Percentiles rank a stretch among this genome's conserved stretches.
phyloP scores from a whole-genome alignment of 352 stramenopile species.

The Phytophthora pistaciae region DNA sequence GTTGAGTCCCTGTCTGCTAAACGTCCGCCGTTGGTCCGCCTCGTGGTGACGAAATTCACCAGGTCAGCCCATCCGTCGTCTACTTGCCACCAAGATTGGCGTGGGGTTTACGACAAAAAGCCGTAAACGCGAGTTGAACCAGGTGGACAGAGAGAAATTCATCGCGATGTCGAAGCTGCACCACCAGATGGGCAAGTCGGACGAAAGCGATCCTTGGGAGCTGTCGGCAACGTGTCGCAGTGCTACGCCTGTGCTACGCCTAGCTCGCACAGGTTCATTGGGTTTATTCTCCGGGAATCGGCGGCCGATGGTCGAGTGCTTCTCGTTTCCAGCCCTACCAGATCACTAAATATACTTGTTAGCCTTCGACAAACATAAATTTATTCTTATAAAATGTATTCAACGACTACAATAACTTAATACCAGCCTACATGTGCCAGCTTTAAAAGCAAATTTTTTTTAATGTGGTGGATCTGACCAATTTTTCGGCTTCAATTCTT shows the following conservation, averaged over 20 bases:
- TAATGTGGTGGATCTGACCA: neutral
- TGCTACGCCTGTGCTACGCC: no score
- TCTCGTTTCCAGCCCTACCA: neutral
- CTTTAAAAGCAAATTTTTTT: neutral
- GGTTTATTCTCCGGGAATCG: neutral
- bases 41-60: neutral
- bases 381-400: no score
- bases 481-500: neutral
- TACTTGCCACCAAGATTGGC: slow-evolving; percentile 1
- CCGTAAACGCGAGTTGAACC: slow-evolving; percentile 18
- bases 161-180: slow-evolving; percentile 6
- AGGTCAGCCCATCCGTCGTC: slow-evolving; percentile 2
- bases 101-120: neutral
- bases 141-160: slow-evolving; percentile 7
- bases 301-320: neutral
- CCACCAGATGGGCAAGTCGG: neutral
- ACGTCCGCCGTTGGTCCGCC: neutral
- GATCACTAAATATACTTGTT: no score
- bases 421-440: no score
- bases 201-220: neutral
- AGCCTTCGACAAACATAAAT: no score
- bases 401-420: no score
- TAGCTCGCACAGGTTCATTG: neutral
- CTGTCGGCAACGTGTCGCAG: slow-evolving; percentile 1
- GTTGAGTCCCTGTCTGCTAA: neutral